Percentiles rank a stretch among this genome's conserved stretches.
Evolutionary conservation across 2,329 filamentous ascomycete genomes (phyloP).

Genomic region (Lecanosticta acicola): DNA sequence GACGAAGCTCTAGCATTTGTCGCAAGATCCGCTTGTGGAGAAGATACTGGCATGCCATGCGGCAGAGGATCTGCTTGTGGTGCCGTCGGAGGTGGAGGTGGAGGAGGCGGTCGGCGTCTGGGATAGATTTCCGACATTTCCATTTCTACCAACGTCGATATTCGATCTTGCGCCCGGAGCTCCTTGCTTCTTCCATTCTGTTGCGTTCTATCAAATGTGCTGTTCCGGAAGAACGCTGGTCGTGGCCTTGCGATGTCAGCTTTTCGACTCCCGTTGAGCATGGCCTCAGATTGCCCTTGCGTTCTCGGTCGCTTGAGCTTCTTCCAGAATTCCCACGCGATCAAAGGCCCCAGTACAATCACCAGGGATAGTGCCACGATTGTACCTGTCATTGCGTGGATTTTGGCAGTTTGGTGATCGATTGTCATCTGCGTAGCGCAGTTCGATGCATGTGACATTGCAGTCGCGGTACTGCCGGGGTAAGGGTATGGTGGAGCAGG

Average conservation of each 20-base stretch:
- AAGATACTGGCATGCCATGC: too few species aligned
- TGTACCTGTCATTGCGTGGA: not conserved
- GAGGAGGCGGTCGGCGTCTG: not conserved
- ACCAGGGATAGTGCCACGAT: not conserved
- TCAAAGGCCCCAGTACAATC: not conserved
- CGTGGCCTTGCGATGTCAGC: not conserved
- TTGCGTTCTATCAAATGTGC: not conserved
- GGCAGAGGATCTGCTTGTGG: too few species aligned
- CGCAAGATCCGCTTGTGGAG: not conserved
- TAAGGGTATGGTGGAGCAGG: not conserved
- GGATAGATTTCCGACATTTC: not conserved
- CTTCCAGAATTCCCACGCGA: not conserved
- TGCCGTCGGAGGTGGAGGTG: not conserved
- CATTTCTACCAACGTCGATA: not conserved
- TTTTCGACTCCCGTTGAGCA: too few species aligned
- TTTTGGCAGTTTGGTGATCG: not conserved
- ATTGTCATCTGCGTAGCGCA: not conserved
- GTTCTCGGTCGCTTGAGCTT: not conserved
- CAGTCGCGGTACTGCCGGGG: not conserved
- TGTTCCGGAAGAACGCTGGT: not conserved
- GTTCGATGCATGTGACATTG: not conserved
- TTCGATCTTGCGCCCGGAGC: not conserved
- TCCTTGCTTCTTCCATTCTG: not conserved
- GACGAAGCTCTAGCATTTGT: not conserved
- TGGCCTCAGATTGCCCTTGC: not conserved